Evolutionary conservation across 371 early-diverging fungal genomes (phyloP), one percentile per base, ranked within the genome.

Genomic region (Lichtheimia ornata): DNA sequence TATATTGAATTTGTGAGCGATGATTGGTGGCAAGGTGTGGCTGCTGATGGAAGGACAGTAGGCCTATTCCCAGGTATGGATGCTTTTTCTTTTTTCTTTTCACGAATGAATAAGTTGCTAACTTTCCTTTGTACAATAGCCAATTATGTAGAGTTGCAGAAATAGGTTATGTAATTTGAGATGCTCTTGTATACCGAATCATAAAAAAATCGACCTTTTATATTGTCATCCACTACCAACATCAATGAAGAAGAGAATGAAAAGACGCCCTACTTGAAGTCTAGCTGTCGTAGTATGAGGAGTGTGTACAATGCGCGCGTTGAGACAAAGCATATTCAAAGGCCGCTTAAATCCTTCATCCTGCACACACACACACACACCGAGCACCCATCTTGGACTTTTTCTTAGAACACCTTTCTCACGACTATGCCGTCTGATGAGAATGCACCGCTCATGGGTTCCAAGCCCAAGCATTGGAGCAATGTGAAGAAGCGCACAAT

Each of bases 11-110:
- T 90, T 69, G 86, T 91, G 2, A 88, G 88, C 28, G 93, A 93
- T 1, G 97, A 94, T 51, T 97, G 97, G 97, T 97, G 97, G 97
- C 86, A 84, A 67, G 94, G 92, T 41, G 65, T 73, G 57, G 82
- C 73, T 62, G 58, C 67, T 13, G 70, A 73, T 53, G 89, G 86
- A 50, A 77, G 84, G 44, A 62, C 76, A 13, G 60, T 70, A 42
- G 94, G 94, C 15, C 67, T 94, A 64, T 93, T 93, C 84, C 94
- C 94, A 55, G 87, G 88, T 75, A 89, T 77, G 65, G 1, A 12
- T 57, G 20, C 20, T 20, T 47, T 13, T 41, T 41, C 15, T 41
- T 43, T 41, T 43, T 41, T n/a, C 7, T 35, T 50, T 22, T 14
- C 43, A 40, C 1, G 6, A 2, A 24, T 42, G 41, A 44, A 18